These are phyloP conservation scores for Tylopilus intermedius DNA, from an alignment of 768 basidiomycete genomes.

Conservation along the genomic window DNA sequence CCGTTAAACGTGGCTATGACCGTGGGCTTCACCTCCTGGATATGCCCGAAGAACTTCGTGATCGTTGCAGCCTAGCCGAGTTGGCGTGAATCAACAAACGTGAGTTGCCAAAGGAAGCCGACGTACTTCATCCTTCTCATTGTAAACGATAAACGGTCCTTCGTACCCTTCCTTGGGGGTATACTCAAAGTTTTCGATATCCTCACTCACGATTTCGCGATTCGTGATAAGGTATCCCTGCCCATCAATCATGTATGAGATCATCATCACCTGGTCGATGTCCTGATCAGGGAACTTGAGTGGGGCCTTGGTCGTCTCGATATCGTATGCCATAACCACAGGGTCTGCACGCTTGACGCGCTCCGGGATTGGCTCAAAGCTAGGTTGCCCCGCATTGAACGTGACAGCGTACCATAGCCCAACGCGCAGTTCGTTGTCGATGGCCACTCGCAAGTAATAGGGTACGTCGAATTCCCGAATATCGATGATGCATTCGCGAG, in stretches of 20 bases:
- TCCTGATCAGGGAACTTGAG: conserved; percentile 96
- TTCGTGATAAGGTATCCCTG: conserved; percentile 98
- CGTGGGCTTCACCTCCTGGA: conserved; percentile 89
- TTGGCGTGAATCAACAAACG: background rate
- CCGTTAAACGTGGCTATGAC: conserved; percentile 99
- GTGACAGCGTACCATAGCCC: conserved; percentile 96
- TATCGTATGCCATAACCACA: conserved; percentile 98
- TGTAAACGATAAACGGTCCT: conserved; percentile 93
- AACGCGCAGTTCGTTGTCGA: conserved; percentile 96
- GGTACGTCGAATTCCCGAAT: conserved; percentile 95
- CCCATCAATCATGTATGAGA: conserved; percentile 99
- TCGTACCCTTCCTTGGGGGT: conserved; percentile 98
- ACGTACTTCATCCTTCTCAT: conserved; percentile 84
- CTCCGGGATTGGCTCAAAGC: conserved; percentile 65
- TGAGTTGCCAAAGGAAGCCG: background rate
- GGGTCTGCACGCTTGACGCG: conserved; percentile 98
- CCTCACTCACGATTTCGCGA: conserved; percentile 93
- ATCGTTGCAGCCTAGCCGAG: conserved; percentile 68
- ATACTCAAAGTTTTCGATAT: conserved; percentile 98
- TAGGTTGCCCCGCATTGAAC: conserved; percentile 75
- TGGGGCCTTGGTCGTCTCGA: conserved; percentile 99
- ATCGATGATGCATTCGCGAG: conserved; percentile 90
- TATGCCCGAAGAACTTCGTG: conserved; percentile 86
- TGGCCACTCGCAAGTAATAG: conserved; percentile 97
- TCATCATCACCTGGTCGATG: conserved; percentile 99